These are phyloP conservation scores for Alternaria sp. DNA, from an alignment of 2,329 filamentous ascomycete genomes.

Conservation along the genomic window DNA sequence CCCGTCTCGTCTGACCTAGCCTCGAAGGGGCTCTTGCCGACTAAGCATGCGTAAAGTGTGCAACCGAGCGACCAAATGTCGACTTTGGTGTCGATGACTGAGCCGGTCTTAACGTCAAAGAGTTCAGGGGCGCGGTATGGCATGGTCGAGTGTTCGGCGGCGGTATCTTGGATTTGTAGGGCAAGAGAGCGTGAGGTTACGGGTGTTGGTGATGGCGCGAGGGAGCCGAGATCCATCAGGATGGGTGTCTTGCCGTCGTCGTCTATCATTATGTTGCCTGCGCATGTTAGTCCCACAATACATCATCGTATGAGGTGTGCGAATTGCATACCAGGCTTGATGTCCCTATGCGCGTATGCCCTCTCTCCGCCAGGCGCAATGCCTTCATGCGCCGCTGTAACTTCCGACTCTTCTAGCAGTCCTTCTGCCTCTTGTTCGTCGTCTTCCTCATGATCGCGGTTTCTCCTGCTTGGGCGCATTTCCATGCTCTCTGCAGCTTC, in stretches of 20 bases:
- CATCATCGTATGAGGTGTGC: too few relatives aligned
- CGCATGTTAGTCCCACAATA: slow-evolving; percentile 15
- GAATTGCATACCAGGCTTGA: slow-evolving; percentile 81
- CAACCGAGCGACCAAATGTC: slow-evolving; percentile 98
- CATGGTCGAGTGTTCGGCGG: slow-evolving; percentile 98
- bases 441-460: slow-evolving; percentile 64
- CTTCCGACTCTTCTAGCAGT: slow-evolving; percentile 83
- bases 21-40: slow-evolving; percentile 97
- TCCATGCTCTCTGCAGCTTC: slow-evolving; percentile 56
- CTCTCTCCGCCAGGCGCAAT: slow-evolving; percentile 73
- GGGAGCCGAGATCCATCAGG: slow-evolving; percentile 95
- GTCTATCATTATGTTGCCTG: slow-evolving; percentile 96
- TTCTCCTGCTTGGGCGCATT: slow-evolving; percentile 52
- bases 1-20: slow-evolving; percentile 95
- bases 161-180: slow-evolving; percentile 90
- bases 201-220: slow-evolving; percentile 84
- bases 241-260: slow-evolving; percentile 89
- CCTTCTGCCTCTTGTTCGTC: slow-evolving; percentile 81
- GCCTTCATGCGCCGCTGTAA: slow-evolving; percentile 72
- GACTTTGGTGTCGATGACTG: slow-evolving; percentile 91
- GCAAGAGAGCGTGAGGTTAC: slow-evolving; percentile 92
- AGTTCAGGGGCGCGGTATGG: slow-evolving; percentile 97
- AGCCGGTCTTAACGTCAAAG: slow-evolving; percentile 95
- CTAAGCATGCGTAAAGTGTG: slow-evolving; percentile 95
- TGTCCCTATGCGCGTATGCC: slow-evolving; percentile 93